Percentiles rank a stretch among this genome's conserved stretches.
These are phyloP conservation scores for Yueomyces sp. DNA, from an alignment of 805 yeast species.

Conservation along the genomic window DNA sequence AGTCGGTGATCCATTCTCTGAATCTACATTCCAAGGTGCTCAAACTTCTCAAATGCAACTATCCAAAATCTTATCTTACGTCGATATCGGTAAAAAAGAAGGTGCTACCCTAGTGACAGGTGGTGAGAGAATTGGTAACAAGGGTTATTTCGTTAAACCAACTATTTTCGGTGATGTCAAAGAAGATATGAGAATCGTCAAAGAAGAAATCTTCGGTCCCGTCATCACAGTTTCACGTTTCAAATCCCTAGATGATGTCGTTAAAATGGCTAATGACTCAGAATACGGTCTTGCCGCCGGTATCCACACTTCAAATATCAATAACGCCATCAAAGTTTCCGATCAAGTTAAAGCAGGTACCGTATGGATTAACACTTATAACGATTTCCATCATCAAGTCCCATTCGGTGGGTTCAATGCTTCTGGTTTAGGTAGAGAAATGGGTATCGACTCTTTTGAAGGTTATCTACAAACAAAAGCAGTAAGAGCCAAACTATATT, in stretches of 20 bases:
- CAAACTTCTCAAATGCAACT: slow-evolving; percentile 59
- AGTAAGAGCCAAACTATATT: slow-evolving; percentile 27
- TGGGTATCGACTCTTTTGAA: slow-evolving; percentile 76
- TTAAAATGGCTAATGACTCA: slow-evolving; percentile 61
- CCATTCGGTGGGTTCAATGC: slow-evolving; percentile 89
- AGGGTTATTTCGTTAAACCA: slow-evolving; percentile 67
- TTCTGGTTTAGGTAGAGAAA: slow-evolving; percentile 85
- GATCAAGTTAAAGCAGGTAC: slow-evolving; percentile 65
- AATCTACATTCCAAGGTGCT: slow-evolving; percentile 58
- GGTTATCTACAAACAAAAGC: slow-evolving; percentile 77
- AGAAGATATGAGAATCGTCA: slow-evolving; percentile 60
- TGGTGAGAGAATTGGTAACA: slow-evolving; percentile 61
- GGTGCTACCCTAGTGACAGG: slow-evolving; percentile 69
- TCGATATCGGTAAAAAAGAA: slow-evolving; percentile 49
- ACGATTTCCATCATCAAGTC: slow-evolving; percentile 70
- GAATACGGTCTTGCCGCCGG: slow-evolving; percentile 83
- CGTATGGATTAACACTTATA: slow-evolving; percentile 74
- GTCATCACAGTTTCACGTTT: slow-evolving; percentile 68
- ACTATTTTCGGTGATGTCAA: slow-evolving; percentile 76
- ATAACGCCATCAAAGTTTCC: slow-evolving; percentile 54
- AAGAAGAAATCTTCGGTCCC: slow-evolving; percentile 90
- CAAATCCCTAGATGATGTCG: slow-evolving; percentile 58
- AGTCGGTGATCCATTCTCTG: slow-evolving; percentile 73
- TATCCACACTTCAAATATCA: slow-evolving; percentile 59
- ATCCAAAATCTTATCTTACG: slow-evolving; percentile 48